Evolutionary conservation across 495 filamentous ascomycete species (phyloP), one percentile per base, ranked within the genome.

Genomic region (Bryoglossum gracile): DNA sequence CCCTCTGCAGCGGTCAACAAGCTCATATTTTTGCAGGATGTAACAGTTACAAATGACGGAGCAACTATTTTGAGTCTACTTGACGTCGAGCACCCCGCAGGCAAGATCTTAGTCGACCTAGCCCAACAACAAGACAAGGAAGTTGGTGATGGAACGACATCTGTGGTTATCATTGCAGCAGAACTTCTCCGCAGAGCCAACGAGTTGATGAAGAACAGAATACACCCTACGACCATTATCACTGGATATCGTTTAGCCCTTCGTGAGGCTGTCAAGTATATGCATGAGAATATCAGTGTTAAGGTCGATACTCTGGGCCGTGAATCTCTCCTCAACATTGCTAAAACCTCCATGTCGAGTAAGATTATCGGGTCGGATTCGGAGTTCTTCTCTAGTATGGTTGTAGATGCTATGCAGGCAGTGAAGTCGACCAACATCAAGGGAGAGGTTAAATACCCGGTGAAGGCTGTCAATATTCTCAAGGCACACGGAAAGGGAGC

Each of bases 201-300:
- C 75, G 92, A 99, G 69, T 78, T 99, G 54, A 89, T 97, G 84
- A 94, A 92, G 76, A 97, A 96, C 78, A 87, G 89, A 65, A 97
- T 99, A 80, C 92, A 99, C 70, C 94, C 92, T 43, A 99, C 92
- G 19, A 99, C 92, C 44, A 97, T 98, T 69, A 99, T 99, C 66
- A 97, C 87, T 54, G 92, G 92, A 59, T 99, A 97, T 74, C 78
- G 92, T 54, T 79, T 99, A 55, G 92, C 92, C 50, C 79, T 99
- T 51, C 77, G 92, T 51, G 94, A 97, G 73, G 94, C 92, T 42
- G 87, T 99, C 58, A 89, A 91, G 68, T 99, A 95, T 71, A 94
- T 99, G 89, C 87, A 84, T 67, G 92, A 97, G 69, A 95, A 97
- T 62, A 84, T 99, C 65, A 86, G 86, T 70, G 86, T 84, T 51